These are phyloP conservation scores for Metschnikowia arizonensis DNA, from an alignment of 805 yeast species.

Conservation along the genomic window DNA sequence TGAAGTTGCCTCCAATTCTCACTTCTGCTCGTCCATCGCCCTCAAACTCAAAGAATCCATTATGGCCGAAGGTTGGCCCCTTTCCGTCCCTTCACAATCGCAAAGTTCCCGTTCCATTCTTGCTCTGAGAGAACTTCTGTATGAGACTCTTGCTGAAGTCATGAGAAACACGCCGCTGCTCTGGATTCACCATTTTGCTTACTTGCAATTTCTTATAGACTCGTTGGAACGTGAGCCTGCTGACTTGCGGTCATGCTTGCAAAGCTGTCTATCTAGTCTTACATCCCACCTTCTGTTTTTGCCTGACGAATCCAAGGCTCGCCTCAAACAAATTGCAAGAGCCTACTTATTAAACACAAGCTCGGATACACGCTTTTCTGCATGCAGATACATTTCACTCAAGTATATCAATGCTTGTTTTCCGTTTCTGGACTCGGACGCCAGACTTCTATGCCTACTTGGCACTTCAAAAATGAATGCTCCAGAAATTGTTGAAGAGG, in stretches of 20 bases:
- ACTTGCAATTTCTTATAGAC: conserved; percentile 63
- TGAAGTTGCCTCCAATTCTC: too few relatives aligned
- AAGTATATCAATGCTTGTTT: conserved; percentile 62
- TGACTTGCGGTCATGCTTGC: conserved; percentile 64
- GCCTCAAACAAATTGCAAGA: conserved; percentile 38
- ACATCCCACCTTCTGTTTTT: conserved; percentile 45
- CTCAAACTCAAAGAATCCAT: conserved; percentile 50
- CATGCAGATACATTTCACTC: conserved; percentile 60
- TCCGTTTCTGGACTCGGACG: conserved; percentile 63
- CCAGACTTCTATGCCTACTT: conserved; percentile 61
- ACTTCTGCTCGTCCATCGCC: conserved; percentile 44
- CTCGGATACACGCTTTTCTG: conserved; percentile 8
- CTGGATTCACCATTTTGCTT: conserved; percentile 44
- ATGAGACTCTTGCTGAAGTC: conserved; percentile 74
- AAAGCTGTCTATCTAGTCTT: conserved; percentile 62
- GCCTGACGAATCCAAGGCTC: conserved; percentile 33
- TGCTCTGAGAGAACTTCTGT: conserved; percentile 57
- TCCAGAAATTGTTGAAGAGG: conserved; percentile 76
- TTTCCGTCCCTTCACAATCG: conserved; percentile 31
- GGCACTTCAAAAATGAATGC: conserved; percentile 58
- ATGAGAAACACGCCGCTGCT: conserved; percentile 43
- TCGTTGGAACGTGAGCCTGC: conserved; percentile 61
- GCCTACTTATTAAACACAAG: conserved; percentile 24
- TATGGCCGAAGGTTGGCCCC: conserved; percentile 60
- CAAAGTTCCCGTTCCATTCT: conserved; percentile 33